Base-by-base conservation (phyloP, 208 protist genomes). In the Crithidia acanthocephali region DNA sequence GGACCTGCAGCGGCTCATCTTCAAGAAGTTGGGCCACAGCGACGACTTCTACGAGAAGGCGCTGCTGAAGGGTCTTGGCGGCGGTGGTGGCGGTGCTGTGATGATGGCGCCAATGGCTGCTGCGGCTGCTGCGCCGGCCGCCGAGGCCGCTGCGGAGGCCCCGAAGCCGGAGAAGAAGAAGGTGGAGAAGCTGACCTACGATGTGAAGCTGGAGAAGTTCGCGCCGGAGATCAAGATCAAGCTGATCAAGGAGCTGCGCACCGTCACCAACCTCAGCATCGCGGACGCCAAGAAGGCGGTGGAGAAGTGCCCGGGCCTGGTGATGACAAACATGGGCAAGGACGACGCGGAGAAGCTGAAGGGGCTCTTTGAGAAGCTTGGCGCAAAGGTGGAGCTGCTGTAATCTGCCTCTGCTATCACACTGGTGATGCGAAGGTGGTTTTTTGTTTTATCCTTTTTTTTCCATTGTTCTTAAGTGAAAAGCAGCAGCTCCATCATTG, bases 41-140 rank as follows among this genome's bases (percentile, higher is more conserved):
- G 88, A 94, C 44, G 91, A 96, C 40, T 96, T 96, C 62, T 96
- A 96, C 71, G 91, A 96, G 72, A 92, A 96, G 84, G 91, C 91
- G 23, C 84, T 96, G 37, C 81, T 96, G 23, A 81, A 78, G 44
- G 89, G 91, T 35, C 84, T 96, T 35, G 88, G 91, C 40, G 90
- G 89, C 30, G 89, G 88, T 58, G 91, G 91, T 55, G 90, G 85
- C 48, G 89, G 79, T 55, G 73, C 68, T 4, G 72, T 72, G 2
- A 63, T 73, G 71, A 65, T 74, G 70, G 51, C 59, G 20, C 65
- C 71, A 0, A 50, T 52, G 18, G 69, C 63, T 0, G 68, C 68
- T 9, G 68, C 69, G 3, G 76, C 78, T 20, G 80, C 76, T 4
- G 75, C 79, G 1, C 84, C 78, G 3, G 68, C 72, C 18, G 74